Base-by-base conservation (phyloP, 1,284 basidiomycete genomes). In the Ustilago esculenta region DNA sequence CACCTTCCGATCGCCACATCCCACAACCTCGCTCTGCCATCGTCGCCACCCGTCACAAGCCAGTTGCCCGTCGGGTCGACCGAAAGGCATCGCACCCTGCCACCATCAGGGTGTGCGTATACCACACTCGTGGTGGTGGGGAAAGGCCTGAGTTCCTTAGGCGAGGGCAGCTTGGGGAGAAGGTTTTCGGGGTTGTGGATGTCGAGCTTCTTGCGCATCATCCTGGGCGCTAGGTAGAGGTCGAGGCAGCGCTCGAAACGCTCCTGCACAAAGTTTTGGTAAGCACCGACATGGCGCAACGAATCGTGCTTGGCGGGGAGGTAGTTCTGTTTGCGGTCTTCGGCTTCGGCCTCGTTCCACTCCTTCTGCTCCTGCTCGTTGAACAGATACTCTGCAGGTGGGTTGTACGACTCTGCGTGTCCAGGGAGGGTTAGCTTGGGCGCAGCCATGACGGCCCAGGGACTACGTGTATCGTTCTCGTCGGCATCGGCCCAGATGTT, bases 361-460 rank as follows among this genome's bases (percentile, higher is more conserved):
- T 89, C 87, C 70, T 88, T 87, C 53, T 87, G 88, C 83, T 98
- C 95, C 72, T 89, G 87, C 51, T 90, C 88, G 12, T 90, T 90
- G n/a, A 92, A 93, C 3, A 99, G 86, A 82, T 98, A 98, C 84
- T 99, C 96, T 76, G 90, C 92, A 4, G 96, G 96, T 21, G 96
- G 96, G 81, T 99, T 99, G 84, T 98, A 99, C 1, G 94, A 98
- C 84, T 98, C 94, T 32, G 90, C 88, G 72, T 98, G 91, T 11
- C 89, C 90, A 2, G 96, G 96, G 1, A 96, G 88, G 23, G 88
- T 86, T 4, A 90, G 87, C 84, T 98, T 97, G 4, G 96, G 96
- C 7, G 96, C 94, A 18, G 95, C 91, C 78, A 94, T 89, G 43
- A 51, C 42, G n/a, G 58, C 55, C 59, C 59, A 69, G 8, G 66